Evolutionary conservation across 768 basidiomycete genomes (phyloP), one percentile per base, ranked within the genome.

Genomic region (Suillus spraguei): DNA sequence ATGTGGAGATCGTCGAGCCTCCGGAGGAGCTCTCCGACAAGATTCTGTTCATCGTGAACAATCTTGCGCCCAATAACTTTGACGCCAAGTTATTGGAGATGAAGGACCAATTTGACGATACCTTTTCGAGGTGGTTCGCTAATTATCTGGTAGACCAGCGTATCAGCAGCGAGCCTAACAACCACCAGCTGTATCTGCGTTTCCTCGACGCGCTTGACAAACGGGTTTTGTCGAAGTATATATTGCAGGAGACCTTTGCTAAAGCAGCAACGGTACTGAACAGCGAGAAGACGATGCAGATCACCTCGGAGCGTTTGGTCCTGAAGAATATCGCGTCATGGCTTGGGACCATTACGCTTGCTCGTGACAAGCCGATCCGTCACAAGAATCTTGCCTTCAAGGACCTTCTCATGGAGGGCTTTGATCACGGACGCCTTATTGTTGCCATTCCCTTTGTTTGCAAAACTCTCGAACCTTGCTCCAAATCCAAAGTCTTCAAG

Each of bases 371-470:
- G 65, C 97, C 97, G 1, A 94, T 99, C 80, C 92, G 87, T 71
- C 88, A 95, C 82, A 92, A 89, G 74, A 95, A 97, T 69, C 78
- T 99, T 33, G 94, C 96, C 14, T 93, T 99, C 85, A 99, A 99
- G 77, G 97, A 99, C 68, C 82, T 99, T n/a, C 85, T 99, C 24
- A 81, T 99, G 39, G 94, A 99, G 77, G 97, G 96, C 2, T 97
- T 92, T 74, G 97, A 98, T 69, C 92, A 84, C 64, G 91, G 92
- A 54, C 88, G 96, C 46, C 82, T 98, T 41, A 86, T 96, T 54
- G 93, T 98, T 24, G 95, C 95, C 11, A 97, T 99, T 63, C 95
- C 97, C 0, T 99, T 99, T 74, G 94, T 99, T 42, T 99, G 97
- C 87, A 97, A 97, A 77, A 91, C 95, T 2, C 85, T 99, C 53